phyloP scores from a whole-genome alignment of 2,329 filamentous ascomycete genomes.

The Neoscytalidium dimidiatum region DNA sequence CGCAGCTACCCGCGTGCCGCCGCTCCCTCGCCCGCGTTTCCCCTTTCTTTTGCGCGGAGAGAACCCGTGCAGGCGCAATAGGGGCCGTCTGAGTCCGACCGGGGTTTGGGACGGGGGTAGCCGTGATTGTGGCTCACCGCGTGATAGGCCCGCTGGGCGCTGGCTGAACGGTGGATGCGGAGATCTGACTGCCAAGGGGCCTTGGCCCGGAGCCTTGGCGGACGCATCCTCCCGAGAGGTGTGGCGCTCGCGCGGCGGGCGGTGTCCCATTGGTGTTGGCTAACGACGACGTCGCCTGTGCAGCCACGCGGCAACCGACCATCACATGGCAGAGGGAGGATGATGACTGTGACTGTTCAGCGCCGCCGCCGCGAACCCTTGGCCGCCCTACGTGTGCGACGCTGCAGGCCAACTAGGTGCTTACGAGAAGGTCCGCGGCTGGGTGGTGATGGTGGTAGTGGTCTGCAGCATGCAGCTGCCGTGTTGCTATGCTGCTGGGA shows the following conservation, averaged over 20 bases:
- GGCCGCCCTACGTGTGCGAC: constrained; percentile 15
- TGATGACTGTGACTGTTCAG: neutral
- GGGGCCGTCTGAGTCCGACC: neutral
- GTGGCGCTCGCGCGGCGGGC: constrained; percentile 11
- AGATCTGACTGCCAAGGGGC: constrained; percentile 17
- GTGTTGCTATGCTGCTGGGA: neutral
- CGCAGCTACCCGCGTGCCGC: neutral
- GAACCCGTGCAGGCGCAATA: neutral
- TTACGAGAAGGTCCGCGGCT: neutral
- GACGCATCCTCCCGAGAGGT: neutral
- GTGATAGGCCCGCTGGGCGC: constrained; percentile 10
- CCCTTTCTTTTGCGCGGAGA: neutral
- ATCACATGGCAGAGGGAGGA: constrained; percentile 13
- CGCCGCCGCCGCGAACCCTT: neutral
- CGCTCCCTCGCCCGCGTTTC: neutral
- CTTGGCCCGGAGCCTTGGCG: constrained; percentile 19
- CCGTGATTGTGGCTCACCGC: constrained; percentile 18
- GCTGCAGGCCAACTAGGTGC: neutral
- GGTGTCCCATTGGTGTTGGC: constrained; percentile 7
- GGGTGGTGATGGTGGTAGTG: no score
- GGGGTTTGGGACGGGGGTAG: constrained; percentile 4
- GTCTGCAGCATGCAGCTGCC: constrained; percentile 5
- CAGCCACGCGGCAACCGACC: constrained; percentile 13
- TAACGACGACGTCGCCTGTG: neutral
- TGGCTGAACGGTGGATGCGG: constrained; percentile 15